Conservation (phyloP, 2,329 filamentous ascomycete species). For the Tricladium varicosporioides region DNA sequence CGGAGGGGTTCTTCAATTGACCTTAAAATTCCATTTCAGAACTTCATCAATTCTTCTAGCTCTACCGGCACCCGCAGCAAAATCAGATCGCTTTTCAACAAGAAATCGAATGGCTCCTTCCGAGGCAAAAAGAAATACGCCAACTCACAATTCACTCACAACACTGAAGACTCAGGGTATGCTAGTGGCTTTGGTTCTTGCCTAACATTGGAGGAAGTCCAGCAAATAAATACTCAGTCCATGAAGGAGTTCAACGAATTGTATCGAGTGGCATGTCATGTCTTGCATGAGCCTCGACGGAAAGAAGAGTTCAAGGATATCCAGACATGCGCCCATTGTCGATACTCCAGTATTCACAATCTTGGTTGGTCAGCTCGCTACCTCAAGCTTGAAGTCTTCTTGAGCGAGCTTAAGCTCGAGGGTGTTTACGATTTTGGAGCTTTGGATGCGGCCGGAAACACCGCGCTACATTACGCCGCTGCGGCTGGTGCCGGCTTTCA, state of each 20-base stretch:
- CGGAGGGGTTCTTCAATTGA: too few species aligned
- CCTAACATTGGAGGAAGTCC: conserved; percentile 6
- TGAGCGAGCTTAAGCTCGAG: conserved; percentile 11
- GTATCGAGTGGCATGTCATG: conserved; percentile 16
- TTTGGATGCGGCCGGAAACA: conserved; percentile 13
- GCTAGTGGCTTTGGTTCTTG: conserved; percentile 10
- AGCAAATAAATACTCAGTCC: conserved; percentile 2
- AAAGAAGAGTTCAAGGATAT: conserved; percentile 11
- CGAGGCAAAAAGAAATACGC: conserved; percentile 5
- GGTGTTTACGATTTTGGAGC: conserved; percentile 13
- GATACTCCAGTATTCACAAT: conserved; percentile 19
- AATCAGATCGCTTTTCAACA: conserved; percentile 10
- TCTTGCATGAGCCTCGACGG: conserved; percentile 14
- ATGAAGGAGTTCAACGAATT: conserved; percentile 19
- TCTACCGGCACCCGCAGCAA: conserved; percentile 4
- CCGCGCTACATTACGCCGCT: conserved; percentile 15
- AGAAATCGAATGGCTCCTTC: neutral
- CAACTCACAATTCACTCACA: conserved; percentile 9
- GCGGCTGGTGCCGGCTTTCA: conserved; percentile 13
- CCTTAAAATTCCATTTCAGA: neutral
- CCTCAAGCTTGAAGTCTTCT: conserved; percentile 19
- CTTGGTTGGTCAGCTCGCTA: conserved; percentile 18
- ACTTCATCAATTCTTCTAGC: conserved; percentile 3
- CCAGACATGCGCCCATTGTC: conserved; percentile 12
- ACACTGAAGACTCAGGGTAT: conserved; percentile 17